Evolutionary conservation across 495 filamentous ascomycete genomes (phyloP).

Genomic region (Tuber microsphaerosporum): DNA sequence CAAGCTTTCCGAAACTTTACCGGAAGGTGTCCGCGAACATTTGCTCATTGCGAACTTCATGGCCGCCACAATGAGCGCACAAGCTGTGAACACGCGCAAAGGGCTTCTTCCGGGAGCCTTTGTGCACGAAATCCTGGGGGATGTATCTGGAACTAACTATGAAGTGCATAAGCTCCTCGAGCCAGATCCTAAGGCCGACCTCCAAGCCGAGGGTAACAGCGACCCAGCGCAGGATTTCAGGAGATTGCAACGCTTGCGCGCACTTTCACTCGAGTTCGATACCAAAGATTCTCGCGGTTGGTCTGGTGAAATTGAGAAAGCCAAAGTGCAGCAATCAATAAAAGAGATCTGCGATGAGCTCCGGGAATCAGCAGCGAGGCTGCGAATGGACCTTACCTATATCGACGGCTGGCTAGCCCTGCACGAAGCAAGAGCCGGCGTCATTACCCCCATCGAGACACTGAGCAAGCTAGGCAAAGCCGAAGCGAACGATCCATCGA

Average conservation of each 20-base stretch:
- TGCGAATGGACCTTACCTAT: background rate
- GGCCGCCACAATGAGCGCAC: background rate
- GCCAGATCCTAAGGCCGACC: background rate
- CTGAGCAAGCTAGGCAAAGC: background rate
- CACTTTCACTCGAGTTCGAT: background rate
- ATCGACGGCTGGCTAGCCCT: background rate
- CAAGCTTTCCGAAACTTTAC: background rate
- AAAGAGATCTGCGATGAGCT: background rate
- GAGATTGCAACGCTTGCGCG: background rate
- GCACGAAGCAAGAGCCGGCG: background rate
- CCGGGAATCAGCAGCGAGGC: background rate
- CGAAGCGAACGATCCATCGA: background rate
- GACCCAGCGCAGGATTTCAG: background rate
- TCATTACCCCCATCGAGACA: background rate
- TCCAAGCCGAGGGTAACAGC: background rate
- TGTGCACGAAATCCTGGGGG: background rate
- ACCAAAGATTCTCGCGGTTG: background rate
- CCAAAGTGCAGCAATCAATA: background rate
- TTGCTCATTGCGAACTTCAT: conserved; percentile 3
- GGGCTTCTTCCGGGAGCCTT: background rate
- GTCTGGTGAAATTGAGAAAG: background rate
- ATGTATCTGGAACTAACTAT: background rate
- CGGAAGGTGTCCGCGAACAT: background rate
- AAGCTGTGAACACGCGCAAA: background rate
- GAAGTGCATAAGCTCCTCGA: background rate